Percentiles rank a stretch among this genome's conserved stretches.
phyloP scores from a whole-genome alignment of 2,329 filamentous ascomycete species.

The Pseudogymnoascus pannorum region DNA sequence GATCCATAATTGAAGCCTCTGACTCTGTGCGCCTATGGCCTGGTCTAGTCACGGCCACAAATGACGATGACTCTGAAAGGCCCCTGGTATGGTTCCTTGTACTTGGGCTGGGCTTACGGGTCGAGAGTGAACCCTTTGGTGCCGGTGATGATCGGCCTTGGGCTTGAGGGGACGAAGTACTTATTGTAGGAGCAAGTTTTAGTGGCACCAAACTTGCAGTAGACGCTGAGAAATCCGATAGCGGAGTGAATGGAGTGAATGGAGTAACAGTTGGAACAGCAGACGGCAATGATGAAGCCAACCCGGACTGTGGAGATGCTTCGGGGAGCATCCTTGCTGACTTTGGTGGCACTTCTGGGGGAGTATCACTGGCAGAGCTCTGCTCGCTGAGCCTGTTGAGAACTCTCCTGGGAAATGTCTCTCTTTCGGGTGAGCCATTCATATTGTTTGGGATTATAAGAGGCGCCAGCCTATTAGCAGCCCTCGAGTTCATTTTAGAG shows the following conservation, averaged over 20 bases:
- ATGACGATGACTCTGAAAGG: background rate
- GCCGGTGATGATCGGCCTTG: conserved; percentile 22
- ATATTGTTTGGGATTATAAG: conserved; percentile 45
- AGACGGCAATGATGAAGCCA: background rate
- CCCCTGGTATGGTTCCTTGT: conserved; percentile 1
- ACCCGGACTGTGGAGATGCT: conserved; percentile 40
- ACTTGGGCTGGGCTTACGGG: conserved; percentile 5
- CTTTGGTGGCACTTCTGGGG: conserved; percentile 34
- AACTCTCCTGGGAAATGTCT: conserved; percentile 4
- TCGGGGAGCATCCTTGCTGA: conserved; percentile 35
- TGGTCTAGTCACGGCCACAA: background rate
- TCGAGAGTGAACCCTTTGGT: conserved; percentile 4
- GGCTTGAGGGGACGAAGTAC: background rate
- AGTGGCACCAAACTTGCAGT: background rate
- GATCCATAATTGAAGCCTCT: conserved; percentile 53
- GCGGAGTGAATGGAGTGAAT: conserved; percentile 35
- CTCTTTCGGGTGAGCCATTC: conserved; percentile 14
- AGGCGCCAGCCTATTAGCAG: conserved; percentile 44
- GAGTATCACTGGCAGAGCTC: conserved; percentile 29
- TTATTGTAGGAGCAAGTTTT: background rate
- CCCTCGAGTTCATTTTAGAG: background rate
- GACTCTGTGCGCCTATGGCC: conserved; percentile 48
- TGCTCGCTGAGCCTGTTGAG: conserved; percentile 14
- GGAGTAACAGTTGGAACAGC: conserved; percentile 26
- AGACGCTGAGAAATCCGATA: conserved; percentile 26